phyloP scores from a whole-genome alignment of 352 stramenopile species.

The Globisporangium apiculatum region DNA sequence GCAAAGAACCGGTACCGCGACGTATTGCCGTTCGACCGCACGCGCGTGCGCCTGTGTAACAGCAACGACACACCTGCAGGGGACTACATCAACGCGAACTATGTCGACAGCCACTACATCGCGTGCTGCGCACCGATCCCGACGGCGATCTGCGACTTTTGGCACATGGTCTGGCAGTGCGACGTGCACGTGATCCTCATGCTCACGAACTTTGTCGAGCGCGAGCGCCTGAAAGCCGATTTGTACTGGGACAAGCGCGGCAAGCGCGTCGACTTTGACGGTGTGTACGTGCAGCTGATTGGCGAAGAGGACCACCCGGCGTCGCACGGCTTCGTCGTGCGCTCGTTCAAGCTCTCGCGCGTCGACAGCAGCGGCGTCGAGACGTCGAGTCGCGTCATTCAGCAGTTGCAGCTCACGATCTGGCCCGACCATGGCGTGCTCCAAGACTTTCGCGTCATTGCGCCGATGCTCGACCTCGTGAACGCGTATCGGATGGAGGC shows the following conservation, averaged over 20 bases:
- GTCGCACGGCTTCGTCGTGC: slow-evolving; percentile 36
- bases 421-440: slow-evolving; percentile 79
- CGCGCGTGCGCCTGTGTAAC: slow-evolving; percentile 43
- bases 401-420: slow-evolving; percentile 72
- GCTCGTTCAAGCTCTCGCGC: slow-evolving; percentile 46
- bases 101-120: slow-evolving; percentile 58
- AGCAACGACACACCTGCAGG: slow-evolving; percentile 12
- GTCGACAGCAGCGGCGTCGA: slow-evolving; percentile 13
- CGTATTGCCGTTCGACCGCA: slow-evolving; percentile 69
- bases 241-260: slow-evolving; percentile 59
- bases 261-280: slow-evolving; percentile 39
- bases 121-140: slow-evolving; percentile 68
- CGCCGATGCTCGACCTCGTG: slow-evolving; percentile 62
- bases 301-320: slow-evolving; percentile 25
- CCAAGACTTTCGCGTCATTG: slow-evolving; percentile 61
- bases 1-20: slow-evolving; percentile 75
- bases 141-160: slow-evolving; percentile 65
- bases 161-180: slow-evolving; percentile 75
- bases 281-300: slow-evolving; percentile 43
- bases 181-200: slow-evolving; percentile 82
- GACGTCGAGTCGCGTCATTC: slow-evolving; percentile 28
- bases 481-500: slow-evolving; percentile 36
- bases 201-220: slow-evolving; percentile 84
- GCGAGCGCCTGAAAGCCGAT: slow-evolving; percentile 60
- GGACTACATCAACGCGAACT: slow-evolving; percentile 77